Percentiles rank a stretch among this genome's conserved stretches.
Evolutionary conservation across 2,329 filamentous ascomycete genomes (phyloP).

Genomic region (Phialocephala subalpina): DNA sequence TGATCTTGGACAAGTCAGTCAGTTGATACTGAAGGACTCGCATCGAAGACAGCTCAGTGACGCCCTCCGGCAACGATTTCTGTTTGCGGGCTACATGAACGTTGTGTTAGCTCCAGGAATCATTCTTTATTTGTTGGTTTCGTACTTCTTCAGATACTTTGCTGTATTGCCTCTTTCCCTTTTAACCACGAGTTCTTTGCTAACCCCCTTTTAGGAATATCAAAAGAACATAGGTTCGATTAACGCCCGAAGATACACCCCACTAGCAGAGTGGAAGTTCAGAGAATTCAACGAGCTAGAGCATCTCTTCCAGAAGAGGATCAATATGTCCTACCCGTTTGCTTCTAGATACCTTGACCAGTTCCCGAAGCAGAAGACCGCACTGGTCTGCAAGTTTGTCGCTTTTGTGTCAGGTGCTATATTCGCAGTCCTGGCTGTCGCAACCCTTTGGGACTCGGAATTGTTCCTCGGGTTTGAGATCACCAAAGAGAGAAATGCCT

Average conservation of each 20-base stretch:
- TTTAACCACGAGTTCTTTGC: not conserved
- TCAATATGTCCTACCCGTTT: conserved; percentile 95
- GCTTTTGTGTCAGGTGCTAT: conserved; percentile 89
- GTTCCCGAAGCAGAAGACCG: conserved; percentile 94
- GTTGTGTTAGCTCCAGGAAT: conserved; percentile 87
- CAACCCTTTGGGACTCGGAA: conserved; percentile 89
- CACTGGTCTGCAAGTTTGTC: conserved; percentile 83
- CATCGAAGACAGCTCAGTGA: conserved; percentile 81
- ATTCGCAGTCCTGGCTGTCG: conserved; percentile 83
- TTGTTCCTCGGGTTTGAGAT: conserved; percentile 92
- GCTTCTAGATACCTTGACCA: conserved; percentile 93
- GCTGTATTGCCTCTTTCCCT: conserved; percentile 65
- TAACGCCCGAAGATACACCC: conserved; percentile 89
- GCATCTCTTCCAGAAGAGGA: conserved; percentile 87
- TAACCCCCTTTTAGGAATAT: conserved; percentile 71
- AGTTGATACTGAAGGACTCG: conserved; percentile 84
- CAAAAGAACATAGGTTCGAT: conserved; percentile 91
- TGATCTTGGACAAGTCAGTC: conserved; percentile 84
- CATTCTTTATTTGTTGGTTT: conserved; percentile 83
- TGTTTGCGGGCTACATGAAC: conserved; percentile 86
- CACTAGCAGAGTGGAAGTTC: conserved; percentile 96
- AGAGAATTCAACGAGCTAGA: conserved; percentile 97
- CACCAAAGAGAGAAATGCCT: conserved; percentile 83
- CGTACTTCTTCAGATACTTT: conserved; percentile 96
- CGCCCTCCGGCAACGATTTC: conserved; percentile 78